Percentiles rank a stretch among this genome's conserved stretches.
Evolutionary conservation across 1,139 yeast genomes (phyloP).

Genomic region (Geotrichum citri-aurantii): DNA sequence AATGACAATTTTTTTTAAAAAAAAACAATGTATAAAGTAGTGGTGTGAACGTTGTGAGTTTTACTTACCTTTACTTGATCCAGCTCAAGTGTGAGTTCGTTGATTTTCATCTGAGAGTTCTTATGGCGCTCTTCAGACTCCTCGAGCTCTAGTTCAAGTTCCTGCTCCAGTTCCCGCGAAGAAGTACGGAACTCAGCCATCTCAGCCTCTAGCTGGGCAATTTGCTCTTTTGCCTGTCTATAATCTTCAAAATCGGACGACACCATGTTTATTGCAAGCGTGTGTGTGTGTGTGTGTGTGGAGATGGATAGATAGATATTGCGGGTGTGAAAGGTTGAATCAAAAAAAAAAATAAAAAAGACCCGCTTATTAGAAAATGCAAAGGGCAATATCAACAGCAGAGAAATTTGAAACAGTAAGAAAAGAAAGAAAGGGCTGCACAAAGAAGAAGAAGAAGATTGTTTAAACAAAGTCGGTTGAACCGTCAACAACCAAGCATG

Average conservation of each 20-base stretch:
- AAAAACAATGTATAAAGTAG: neutral
- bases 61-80: constrained; percentile 26
- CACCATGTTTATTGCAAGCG: neutral
- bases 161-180: constrained; percentile 35
- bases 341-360: neutral
- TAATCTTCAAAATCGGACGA: constrained; percentile 16
- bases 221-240: constrained; percentile 30
- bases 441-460: neutral
- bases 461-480: neutral
- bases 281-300: neutral
- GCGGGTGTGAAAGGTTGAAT: neutral
- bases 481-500: neutral
- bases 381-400: neutral
- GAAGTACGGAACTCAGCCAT: constrained; percentile 36
- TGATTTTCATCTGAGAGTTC: constrained; percentile 26
- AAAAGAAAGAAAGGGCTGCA: neutral
- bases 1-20: too few relatives aligned
- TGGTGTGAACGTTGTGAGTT: too few relatives aligned
- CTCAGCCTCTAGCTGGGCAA: constrained; percentile 35
- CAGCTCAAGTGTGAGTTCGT: constrained; percentile 24
- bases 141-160: constrained; percentile 35
- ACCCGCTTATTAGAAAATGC: too few relatives aligned
- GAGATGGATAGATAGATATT: neutral
- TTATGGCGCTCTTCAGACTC: constrained; percentile 31
- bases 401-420: neutral